Evolutionary conservation across 2,329 filamentous ascomycete genomes (phyloP).

Genomic region (Colletotrichum chrysophilum): DNA sequence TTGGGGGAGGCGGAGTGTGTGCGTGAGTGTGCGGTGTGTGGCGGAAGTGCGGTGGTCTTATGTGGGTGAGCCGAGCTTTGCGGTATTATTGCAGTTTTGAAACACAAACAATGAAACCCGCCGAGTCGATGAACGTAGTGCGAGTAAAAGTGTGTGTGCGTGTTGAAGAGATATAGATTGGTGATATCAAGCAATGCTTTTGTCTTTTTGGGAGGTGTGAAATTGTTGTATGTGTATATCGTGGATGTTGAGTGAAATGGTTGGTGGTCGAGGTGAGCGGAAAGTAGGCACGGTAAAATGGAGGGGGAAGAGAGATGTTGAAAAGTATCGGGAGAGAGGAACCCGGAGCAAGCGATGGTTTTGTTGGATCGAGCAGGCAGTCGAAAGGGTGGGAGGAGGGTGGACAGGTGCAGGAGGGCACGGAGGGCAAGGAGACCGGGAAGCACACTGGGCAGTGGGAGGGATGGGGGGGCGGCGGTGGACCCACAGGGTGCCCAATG

Average conservation of each 20-base stretch:
- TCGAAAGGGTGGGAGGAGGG: conserved; percentile 6
- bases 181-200: background rate
- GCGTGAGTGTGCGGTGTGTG: background rate
- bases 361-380: conserved; percentile 22
- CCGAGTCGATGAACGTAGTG: conserved; percentile 17
- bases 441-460: background rate
- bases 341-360: conserved; percentile 22
- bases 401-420: conserved; percentile 16
- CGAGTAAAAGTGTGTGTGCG: background rate
- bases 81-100: conserved; percentile 19
- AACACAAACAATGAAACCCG: conserved; percentile 22
- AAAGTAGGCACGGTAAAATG: conserved; percentile 5
- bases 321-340: conserved; percentile 16
- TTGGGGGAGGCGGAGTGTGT: conserved; percentile 5
- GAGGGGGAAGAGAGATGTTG: conserved; percentile 17
- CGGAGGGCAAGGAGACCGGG: conserved; percentile 14
- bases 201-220: background rate
- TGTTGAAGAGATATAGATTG: background rate
- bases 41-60: conserved; percentile 12
- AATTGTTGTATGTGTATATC: background rate
- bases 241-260: background rate
- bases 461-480: background rate
- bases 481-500: conserved; percentile 19
- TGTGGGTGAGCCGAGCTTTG: conserved; percentile 20
- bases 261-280: background rate